phyloP scores from a whole-genome alignment of 2,329 filamentous ascomycete genomes.

The Parastagonospora nodorum region DNA sequence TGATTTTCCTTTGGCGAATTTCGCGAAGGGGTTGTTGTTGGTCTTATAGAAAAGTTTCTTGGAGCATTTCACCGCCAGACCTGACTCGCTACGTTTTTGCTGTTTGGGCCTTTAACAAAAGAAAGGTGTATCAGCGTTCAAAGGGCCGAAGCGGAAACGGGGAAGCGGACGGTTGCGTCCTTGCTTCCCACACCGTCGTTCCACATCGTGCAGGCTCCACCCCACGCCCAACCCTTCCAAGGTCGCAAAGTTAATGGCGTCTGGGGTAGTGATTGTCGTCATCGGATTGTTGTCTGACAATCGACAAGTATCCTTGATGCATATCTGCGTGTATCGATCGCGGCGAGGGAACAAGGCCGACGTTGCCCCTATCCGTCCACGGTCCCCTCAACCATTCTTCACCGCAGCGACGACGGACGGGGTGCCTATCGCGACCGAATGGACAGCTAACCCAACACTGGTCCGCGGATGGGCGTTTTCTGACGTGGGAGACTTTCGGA shows the following conservation, averaged over 20 bases:
- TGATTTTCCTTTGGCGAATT: constrained; percentile 13
- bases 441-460: constrained; percentile 17
- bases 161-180: constrained; percentile 39
- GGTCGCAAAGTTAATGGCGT: constrained; percentile 18
- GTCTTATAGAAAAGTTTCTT: constrained; percentile 27
- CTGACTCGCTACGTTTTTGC: constrained; percentile 36
- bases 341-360: neutral
- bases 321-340: constrained; percentile 15
- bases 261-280: constrained; percentile 19
- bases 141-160: constrained; percentile 25
- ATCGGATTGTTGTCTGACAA: neutral
- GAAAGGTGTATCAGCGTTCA: constrained; percentile 28
- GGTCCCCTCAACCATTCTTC: too few species aligned
- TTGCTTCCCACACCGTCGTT: constrained; percentile 38
- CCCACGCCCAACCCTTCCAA: constrained; percentile 35
- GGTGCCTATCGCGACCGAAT: constrained; percentile 11
- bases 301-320: neutral
- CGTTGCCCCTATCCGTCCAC: too few species aligned
- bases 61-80: constrained; percentile 25
- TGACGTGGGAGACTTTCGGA: constrained; percentile 15
- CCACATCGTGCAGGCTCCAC: constrained; percentile 35
- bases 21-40: constrained; percentile 17
- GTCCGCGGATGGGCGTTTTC: constrained; percentile 9
- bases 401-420: too few species aligned
- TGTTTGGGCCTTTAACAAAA: constrained; percentile 32